Evolutionary conservation across 1,284 basidiomycete species (phyloP).

Genomic region (Trichosporon faecale): DNA sequence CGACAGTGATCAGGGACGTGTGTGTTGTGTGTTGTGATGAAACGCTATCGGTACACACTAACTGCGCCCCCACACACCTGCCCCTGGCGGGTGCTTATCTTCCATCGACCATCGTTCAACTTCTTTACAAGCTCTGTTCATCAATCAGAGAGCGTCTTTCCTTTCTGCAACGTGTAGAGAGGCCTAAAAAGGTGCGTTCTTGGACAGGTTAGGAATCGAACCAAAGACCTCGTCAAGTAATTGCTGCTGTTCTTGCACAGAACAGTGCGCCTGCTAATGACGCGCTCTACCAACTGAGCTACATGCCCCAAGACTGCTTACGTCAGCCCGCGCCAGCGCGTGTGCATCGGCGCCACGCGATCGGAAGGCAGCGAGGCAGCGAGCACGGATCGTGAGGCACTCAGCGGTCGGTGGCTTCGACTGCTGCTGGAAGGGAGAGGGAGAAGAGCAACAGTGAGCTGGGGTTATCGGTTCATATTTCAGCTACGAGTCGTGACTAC

Average conservation of each 20-base stretch:
- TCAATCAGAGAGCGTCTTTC: not conserved
- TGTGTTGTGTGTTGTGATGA: not conserved
- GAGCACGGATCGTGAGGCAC: too few relatives aligned
- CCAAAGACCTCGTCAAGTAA: conserved; percentile 5
- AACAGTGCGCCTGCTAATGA: not conserved
- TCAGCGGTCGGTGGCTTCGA: too few relatives aligned
- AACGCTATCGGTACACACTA: not conserved
- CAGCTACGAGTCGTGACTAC: not conserved
- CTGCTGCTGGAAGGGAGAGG: too few relatives aligned
- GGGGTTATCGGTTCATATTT: not conserved
- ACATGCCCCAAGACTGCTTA: not conserved
- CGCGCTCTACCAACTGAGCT: conserved; percentile 5
- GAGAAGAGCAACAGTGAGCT: not conserved
- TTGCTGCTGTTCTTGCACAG: not conserved
- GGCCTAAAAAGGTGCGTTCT: not conserved
- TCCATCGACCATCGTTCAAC: not conserved
- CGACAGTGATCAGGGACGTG: too few relatives aligned
- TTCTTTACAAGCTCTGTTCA: too few relatives aligned
- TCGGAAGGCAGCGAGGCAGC: too few relatives aligned
- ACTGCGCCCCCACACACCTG: not conserved
- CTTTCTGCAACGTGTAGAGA: not conserved
- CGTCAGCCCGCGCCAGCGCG: not conserved
- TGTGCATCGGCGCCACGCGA: too few relatives aligned
- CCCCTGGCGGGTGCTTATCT: not conserved
- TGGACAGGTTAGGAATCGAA: conserved; percentile 5